Evolutionary conservation across 1,284 basidiomycete genomes (phyloP).

Genomic region (Flammula alnicola): DNA sequence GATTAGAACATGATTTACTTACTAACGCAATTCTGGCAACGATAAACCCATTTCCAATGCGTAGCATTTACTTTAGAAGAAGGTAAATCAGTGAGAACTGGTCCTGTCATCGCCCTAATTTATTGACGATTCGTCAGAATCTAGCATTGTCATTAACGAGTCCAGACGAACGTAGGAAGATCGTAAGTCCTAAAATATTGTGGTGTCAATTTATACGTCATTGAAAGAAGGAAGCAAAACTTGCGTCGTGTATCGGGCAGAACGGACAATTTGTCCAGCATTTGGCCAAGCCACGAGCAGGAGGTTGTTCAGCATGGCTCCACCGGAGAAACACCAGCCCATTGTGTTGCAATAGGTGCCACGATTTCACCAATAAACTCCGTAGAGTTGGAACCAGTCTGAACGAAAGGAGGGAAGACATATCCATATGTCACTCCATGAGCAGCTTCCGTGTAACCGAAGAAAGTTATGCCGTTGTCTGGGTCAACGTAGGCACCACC

Average conservation of each 20-base stretch:
- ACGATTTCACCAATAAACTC: conserved; percentile 70
- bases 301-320: conserved; percentile 58
- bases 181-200: conserved; percentile 42
- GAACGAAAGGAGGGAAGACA: conserved; percentile 52
- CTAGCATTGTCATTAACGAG: background rate
- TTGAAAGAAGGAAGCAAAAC: conserved; percentile 25
- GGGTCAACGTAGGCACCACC: conserved; percentile 48
- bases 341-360: conserved; percentile 54
- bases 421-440: conserved; percentile 57
- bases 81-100: conserved; percentile 50
- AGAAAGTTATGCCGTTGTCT: conserved; percentile 60
- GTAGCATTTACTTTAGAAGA: conserved; percentile 51
- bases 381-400: conserved; percentile 39
- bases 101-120: conserved; percentile 46
- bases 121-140: background rate
- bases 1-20: conserved; percentile 18
- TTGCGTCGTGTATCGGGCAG: conserved; percentile 56
- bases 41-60: conserved; percentile 62
- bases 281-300: conserved; percentile 66
- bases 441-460: conserved; percentile 52
- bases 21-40: conserved; percentile 59
- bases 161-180: conserved; percentile 45
- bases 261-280: conserved; percentile 52
- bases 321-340: conserved; percentile 56
- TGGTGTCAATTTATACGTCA: background rate